These are phyloP conservation scores for Cladobotryum mycophilum DNA, from an alignment of 2,329 filamentous ascomycete species.

Conservation along the genomic window DNA sequence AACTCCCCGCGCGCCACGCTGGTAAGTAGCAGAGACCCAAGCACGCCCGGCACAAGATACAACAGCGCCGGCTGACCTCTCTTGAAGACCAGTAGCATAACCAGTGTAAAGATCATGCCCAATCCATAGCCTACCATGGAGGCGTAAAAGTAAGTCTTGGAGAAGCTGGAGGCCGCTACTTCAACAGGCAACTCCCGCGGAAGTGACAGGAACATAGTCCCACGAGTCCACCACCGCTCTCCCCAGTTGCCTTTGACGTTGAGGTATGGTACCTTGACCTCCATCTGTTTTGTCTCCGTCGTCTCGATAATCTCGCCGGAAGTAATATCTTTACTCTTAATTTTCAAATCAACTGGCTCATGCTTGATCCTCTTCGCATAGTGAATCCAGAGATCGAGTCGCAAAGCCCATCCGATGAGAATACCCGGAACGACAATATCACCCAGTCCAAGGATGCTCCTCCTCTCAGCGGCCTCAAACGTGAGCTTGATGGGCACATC, in stretches of 20 bases:
- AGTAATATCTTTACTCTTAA: conserved; percentile 26
- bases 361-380: conserved; percentile 63
- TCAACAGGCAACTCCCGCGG: conserved; percentile 22
- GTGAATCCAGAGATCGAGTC: conserved; percentile 84
- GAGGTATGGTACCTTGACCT: conserved; percentile 46
- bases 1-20: conserved; percentile 67
- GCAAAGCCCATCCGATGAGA: conserved; percentile 77
- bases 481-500: conserved; percentile 92
- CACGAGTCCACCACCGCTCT: conserved; percentile 69
- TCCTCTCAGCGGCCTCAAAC: conserved; percentile 60
- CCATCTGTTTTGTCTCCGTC: conserved; percentile 35
- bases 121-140: conserved; percentile 68
- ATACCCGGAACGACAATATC: conserved; percentile 92
- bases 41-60: conserved; percentile 83
- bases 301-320: conserved; percentile 30
- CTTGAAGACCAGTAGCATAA: conserved; percentile 68
- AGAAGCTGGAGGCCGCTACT: conserved; percentile 50
- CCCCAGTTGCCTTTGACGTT: conserved; percentile 71
- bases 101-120: conserved; percentile 71
- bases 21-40: conserved; percentile 68
- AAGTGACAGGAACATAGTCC: conserved; percentile 19
- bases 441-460: conserved; percentile 83
- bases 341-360: conserved; percentile 28
- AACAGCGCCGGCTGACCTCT: conserved; percentile 86
- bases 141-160: conserved; percentile 80